Base-by-base conservation (phyloP, 139 green algal genomes). In the Chara braunii region DNA sequence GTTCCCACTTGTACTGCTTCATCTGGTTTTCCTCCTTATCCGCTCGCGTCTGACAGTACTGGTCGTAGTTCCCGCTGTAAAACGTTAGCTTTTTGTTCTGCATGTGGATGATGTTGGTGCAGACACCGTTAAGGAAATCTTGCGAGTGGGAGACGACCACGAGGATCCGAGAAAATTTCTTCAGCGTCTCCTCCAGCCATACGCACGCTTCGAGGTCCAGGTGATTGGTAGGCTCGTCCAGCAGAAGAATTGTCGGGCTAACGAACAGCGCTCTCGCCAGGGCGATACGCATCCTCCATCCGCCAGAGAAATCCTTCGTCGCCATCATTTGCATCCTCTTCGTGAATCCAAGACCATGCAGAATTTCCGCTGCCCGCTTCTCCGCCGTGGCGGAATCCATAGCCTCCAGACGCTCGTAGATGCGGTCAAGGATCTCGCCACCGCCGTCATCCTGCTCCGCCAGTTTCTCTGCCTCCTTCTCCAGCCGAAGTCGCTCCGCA, bases 51-150 rank as follows among this genome's bases (percentile, higher is more conserved):
- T 85, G 79, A 8, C 89, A 61, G 67, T 90, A 98, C 29, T 81
- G 82, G 82, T 96, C 90, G 75, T 84, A 81, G 68, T 71, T 84
- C 60, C 88, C 88, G 32, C 78, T 73, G 80, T 95, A 97, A 57
- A 86, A 88, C n/a, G 81, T 86, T 35, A 98, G 82, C 84, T 90
- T 80, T 78, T 92, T 90, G 31, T 65, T 65, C 23, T 63, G 18
- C 40, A 48, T 48, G 35, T 64, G 55, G 37, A 97, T 90, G 75
- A 95, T 96, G 83, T 97, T 91, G 60, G 91, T 97, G 79, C 89
- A 96, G 24, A 98, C 91, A 43, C 86, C 87, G 74, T 98, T 96
- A 7, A 97, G 79, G 72, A 97, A 97, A 78, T 96, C 91, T 78
- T 95, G 85, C 24, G 55, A 94, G 82, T 97, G 91, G 1, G 79